These are phyloP conservation scores for Dendrobium huoshanense DNA, from an alignment of 106 monocot genomes.

Conservation along the genomic window DNA sequence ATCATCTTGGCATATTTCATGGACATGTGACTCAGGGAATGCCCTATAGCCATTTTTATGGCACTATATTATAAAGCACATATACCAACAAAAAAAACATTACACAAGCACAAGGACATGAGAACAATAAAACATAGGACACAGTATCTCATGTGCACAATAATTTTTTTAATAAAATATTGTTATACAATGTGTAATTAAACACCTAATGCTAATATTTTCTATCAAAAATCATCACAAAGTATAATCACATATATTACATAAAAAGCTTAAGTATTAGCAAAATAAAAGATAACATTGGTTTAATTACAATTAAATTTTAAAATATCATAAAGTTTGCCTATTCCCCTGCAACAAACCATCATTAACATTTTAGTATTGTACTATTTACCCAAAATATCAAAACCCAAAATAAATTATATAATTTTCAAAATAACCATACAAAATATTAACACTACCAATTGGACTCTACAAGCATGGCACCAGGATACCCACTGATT, in stretches of 20 bases:
- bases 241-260: not conserved
- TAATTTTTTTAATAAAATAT: not conserved
- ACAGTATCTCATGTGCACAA: not conserved
- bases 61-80: not conserved
- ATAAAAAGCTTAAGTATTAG: not conserved
- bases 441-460: not conserved
- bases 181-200: not conserved
- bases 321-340: not conserved
- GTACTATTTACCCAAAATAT: not conserved
- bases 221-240: not conserved
- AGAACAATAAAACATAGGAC: not conserved
- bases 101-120: not conserved
- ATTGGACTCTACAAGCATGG: not conserved
- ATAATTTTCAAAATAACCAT: not conserved
- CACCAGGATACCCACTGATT: not conserved
- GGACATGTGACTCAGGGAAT: not conserved
- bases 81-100: not conserved
- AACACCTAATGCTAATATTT: not conserved
- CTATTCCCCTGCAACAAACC: not conserved
- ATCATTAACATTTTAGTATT: not conserved
- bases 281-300: not conserved
- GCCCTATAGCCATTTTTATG: not conserved
- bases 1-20: constrained; percentile 3
- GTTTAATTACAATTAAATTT: not conserved
- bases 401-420: not conserved